Conservation (phyloP, 345 rosid genomes). For the Syzygium aromaticum region DNA sequence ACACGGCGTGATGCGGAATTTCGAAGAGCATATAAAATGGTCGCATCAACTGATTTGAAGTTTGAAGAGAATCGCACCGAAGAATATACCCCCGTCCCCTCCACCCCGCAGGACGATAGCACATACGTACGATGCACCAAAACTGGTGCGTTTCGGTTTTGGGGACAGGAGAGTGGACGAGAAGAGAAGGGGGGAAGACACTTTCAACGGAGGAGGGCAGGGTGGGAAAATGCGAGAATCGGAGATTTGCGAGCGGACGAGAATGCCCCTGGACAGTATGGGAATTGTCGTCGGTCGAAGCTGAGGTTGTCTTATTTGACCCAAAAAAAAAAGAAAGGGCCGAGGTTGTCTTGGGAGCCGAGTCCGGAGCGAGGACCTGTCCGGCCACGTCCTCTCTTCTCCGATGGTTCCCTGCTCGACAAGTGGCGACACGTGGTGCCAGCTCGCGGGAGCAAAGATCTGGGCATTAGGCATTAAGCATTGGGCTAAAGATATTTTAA, state of each 20-base stretch:
- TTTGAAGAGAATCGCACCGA: constrained; percentile 17
- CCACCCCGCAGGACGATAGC: neutral
- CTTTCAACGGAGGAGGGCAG: neutral
- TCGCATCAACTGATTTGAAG: neutral
- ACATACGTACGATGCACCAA: neutral
- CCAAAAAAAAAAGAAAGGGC: too few relatives aligned
- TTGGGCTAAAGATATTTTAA: too few relatives aligned
- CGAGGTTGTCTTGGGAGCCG: neutral
- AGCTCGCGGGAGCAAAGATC: neutral
- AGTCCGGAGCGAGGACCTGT: neutral
- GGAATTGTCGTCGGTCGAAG: neutral
- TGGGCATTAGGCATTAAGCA: neutral
- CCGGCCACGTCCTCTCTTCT: neutral
- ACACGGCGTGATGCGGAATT: neutral
- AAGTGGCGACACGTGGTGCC: neutral
- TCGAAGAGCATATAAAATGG: neutral
- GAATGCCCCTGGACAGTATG: neutral
- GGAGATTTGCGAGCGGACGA: neutral
- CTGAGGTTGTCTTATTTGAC: neutral
- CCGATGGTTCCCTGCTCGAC: neutral
- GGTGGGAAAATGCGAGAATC: neutral
- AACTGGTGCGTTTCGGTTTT: neutral
- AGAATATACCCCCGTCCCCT: constrained; percentile 37
- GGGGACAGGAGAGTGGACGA: neutral
- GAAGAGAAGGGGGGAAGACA: neutral